Percentiles rank a stretch among this genome's conserved stretches.
Evolutionary conservation across 257 asterid genomes (phyloP).

Genomic region (Salvia splendens): DNA sequence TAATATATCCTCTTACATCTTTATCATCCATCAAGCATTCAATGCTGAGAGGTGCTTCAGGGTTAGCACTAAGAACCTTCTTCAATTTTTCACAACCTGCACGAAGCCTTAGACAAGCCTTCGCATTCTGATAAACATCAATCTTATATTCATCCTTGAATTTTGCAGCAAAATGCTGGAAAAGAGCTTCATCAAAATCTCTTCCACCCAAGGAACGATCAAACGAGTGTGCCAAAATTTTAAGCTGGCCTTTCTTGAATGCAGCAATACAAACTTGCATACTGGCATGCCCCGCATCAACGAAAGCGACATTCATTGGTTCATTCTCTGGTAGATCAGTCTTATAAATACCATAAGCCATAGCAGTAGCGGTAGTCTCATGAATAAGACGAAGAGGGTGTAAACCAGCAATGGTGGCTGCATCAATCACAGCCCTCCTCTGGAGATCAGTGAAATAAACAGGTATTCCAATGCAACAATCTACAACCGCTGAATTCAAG

Average conservation of each 20-base stretch:
- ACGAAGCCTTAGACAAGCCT: slow-evolving; percentile 92
- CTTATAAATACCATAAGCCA: slow-evolving; percentile 95
- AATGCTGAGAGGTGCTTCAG: slow-evolving; percentile 88
- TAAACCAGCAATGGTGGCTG: slow-evolving; percentile 91
- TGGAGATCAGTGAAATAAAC: slow-evolving; percentile 92
- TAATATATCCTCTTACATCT: slow-evolving; percentile 86
- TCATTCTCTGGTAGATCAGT: slow-evolving; percentile 90
- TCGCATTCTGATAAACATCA: slow-evolving; percentile 85
- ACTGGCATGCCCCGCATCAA: slow-evolving; percentile 89
- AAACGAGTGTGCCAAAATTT: slow-evolving; percentile 83
- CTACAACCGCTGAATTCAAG: slow-evolving; percentile 83
- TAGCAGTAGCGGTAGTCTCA: slow-evolving; percentile 96
- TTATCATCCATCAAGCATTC: slow-evolving; percentile 97
- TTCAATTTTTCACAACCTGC: slow-evolving; percentile 88
- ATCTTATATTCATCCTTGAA: slow-evolving; percentile 93
- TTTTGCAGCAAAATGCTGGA: slow-evolving; percentile 84
- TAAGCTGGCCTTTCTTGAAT: slow-evolving; percentile 93
- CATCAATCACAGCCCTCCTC: slow-evolving; percentile 89
- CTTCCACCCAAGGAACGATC: slow-evolving; percentile 92
- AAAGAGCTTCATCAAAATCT: slow-evolving; percentile 89
- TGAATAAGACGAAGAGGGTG: slow-evolving; percentile 91
- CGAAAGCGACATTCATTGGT: slow-evolving; percentile 72
- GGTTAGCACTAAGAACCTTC: slow-evolving; percentile 90
- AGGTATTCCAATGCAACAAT: slow-evolving; percentile 94
- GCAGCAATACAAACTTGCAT: slow-evolving; percentile 94